These are phyloP conservation scores for Clonostachys chloroleuca DNA, from an alignment of 2,329 filamentous ascomycete genomes.

Conservation along the genomic window DNA sequence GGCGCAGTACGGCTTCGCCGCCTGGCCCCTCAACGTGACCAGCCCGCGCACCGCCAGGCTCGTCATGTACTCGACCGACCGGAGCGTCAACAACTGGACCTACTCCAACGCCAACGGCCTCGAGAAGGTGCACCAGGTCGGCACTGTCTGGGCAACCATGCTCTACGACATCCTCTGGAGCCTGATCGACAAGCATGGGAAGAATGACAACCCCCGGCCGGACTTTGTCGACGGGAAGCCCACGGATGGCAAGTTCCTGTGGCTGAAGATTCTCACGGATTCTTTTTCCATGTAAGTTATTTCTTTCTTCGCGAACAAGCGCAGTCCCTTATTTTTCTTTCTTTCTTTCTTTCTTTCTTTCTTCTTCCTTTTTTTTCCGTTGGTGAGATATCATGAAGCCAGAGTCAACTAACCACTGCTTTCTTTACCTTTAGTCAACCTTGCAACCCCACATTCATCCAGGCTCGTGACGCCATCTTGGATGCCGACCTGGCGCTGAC, in stretches of 20 bases:
- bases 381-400: too few species aligned
- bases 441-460: constrained; percentile 43
- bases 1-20: constrained; percentile 36
- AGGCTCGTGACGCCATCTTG: constrained; percentile 43
- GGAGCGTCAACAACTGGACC: constrained; percentile 28
- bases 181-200: constrained; percentile 44
- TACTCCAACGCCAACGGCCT: constrained; percentile 30
- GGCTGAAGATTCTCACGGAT: constrained; percentile 26
- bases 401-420: too few species aligned
- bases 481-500: constrained; percentile 43
- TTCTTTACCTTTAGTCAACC: constrained; percentile 24
- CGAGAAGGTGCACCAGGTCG: constrained; percentile 32
- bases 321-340: too few species aligned
- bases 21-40: constrained; percentile 37
- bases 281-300: not conserved
- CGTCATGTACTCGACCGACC: constrained; percentile 39
- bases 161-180: constrained; percentile 50
- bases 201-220: constrained; percentile 29
- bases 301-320: too few species aligned
- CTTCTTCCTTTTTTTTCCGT: too few species aligned
- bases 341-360: too few species aligned
- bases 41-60: constrained; percentile 33
- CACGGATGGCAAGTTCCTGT: constrained; percentile 39
- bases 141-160: constrained; percentile 40
- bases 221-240: constrained; percentile 32